Base-by-base conservation (phyloP, 805 yeast genomes). In the Sporopachydermia quercuum region DNA sequence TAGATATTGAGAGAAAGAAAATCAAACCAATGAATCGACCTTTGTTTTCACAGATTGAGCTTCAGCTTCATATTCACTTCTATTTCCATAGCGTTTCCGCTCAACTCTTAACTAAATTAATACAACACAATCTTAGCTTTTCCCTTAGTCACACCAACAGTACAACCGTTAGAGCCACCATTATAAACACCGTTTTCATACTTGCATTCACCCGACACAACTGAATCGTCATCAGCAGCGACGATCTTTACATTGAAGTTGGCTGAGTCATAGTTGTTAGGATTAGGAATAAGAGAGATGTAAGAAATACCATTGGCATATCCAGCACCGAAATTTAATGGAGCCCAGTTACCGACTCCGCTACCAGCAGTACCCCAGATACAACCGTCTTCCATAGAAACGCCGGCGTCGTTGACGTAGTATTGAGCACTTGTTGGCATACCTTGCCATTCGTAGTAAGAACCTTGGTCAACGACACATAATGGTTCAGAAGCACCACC, bases 81-180 rank as follows among this genome's bases (percentile, higher is more conserved):
- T 8, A 8, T 23, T 8, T 23, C n/a, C 30, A 23, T 23, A 8
- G 8, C 30, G 13, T 23, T n/a, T 23, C 30, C 30, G n/a, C 30
- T 23, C 30, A 8, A 23, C 30, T 23, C 30, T n/a, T n/a, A n/a
- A n/a, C n/a, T n/a, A n/a, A n/a, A n/a, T 13, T 34, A 36, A 16
- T 84, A 85, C 47, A 86, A 69, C 41, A 85, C 94, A 59, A 80
- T 82, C 59, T 80, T 69, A 46, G 94, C 96, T 47, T 64, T 65
- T 60, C 98, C 97, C 19, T 67, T 59, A 43, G 85, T 74, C 47
- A 89, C 93, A 49, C 93, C 77, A 48, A 80, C 94, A 40, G 97
- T 89, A 74, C 97, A 89, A 50, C 97, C 97, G 51, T 76, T 85
- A 34, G 36, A 34, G n/a, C 18, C 38, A 48, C 84, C 85, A 47